Evolutionary conservation across 176 grass and related monocot genomes (phyloP), one percentile per base, ranked within the genome.

Genomic region (Oryza longistaminata): DNA sequence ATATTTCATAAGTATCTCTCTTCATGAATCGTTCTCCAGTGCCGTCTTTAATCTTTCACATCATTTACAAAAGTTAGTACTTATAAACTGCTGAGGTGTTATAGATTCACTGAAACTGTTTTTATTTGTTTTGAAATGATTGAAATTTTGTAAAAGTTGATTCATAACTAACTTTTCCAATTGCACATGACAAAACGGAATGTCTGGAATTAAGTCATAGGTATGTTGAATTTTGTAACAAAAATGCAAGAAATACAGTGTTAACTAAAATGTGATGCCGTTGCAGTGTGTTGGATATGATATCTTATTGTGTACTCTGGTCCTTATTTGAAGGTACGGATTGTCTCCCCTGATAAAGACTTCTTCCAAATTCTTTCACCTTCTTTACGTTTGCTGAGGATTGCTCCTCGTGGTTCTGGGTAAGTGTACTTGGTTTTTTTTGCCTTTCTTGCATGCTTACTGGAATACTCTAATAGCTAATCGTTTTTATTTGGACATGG

Each of bases 341-440:
- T 98, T 88, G 96, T 98, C 74, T 98, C 96, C 78, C 93, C 96
- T 76, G 96, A 98, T 86, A 98, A 98, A 86, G 96, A 98, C 46
- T 98, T 98, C 88, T 98, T 98, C 86, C 96, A 98, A 88, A 93
- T 98, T 78, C 81, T 98, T 67, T 98, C 96, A 74, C 93, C 93
- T 45, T 95, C 93, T 69, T 76, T 98, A 64, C 93, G 96, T 81
- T 74, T 98, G 76, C 83, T 98, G 66, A 85, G 96, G 82, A 85
- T 93, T 88, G 78, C 91, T 67, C 64, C 96, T 48, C 89, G 93
- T 16, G 91, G 96, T 76, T 78, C 93, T 86, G 90, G 90, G 96
- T 98, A 44, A 92, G 93, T 87, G 19, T 33, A 55, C 21, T 73
- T 89, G 26, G n/a, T 16, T 31, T 16, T 76, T 67, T 80, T 70